Percentiles rank a stretch among this genome's conserved stretches.
These are phyloP conservation scores for Solanum hybrid DNA, from an alignment of 305 asterid genomes.

Conservation along the genomic window DNA sequence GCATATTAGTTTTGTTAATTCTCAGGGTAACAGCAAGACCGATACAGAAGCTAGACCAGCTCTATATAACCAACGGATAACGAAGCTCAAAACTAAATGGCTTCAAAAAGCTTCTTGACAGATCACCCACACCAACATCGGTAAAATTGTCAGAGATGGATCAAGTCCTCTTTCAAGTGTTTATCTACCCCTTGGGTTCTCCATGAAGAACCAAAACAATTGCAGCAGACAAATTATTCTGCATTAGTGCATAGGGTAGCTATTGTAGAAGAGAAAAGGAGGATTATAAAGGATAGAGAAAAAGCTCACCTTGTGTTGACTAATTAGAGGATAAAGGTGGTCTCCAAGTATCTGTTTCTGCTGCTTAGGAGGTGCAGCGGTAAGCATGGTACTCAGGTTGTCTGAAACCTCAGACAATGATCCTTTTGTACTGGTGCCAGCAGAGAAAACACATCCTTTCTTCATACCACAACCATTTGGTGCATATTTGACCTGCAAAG, in stretches of 20 bases:
- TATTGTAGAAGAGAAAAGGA: not conserved
- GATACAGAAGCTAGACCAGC: not conserved
- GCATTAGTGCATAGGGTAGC: not conserved
- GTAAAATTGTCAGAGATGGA: not conserved
- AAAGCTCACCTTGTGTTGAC: slow-evolving; percentile 39
- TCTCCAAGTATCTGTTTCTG: slow-evolving; percentile 80
- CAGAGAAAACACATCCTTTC: slow-evolving; percentile 19
- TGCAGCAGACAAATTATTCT: not conserved
- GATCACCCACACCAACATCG: not conserved
- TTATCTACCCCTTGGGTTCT: not conserved
- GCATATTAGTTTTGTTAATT: not conserved
- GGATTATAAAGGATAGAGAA: not conserved
- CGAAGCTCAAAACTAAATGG: not conserved
- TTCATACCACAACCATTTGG: slow-evolving; percentile 23
- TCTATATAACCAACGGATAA: not conserved
- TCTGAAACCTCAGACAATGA: slow-evolving; percentile 39
- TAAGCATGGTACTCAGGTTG: slow-evolving; percentile 58
- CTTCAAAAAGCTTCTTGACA: not conserved
- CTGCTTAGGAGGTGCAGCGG: slow-evolving; percentile 53
- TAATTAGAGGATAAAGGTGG: slow-evolving; percentile 72
- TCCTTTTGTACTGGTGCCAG: slow-evolving; percentile 21
- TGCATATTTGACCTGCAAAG: slow-evolving; percentile 19
- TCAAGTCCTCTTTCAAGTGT: not conserved
- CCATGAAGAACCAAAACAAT: not conserved
- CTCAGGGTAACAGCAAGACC: not conserved